Percentiles rank a stretch among this genome's conserved stretches.
Evolutionary conservation across 805 yeast genomes (phyloP).

Genomic region (Lipomyces orientalis): DNA sequence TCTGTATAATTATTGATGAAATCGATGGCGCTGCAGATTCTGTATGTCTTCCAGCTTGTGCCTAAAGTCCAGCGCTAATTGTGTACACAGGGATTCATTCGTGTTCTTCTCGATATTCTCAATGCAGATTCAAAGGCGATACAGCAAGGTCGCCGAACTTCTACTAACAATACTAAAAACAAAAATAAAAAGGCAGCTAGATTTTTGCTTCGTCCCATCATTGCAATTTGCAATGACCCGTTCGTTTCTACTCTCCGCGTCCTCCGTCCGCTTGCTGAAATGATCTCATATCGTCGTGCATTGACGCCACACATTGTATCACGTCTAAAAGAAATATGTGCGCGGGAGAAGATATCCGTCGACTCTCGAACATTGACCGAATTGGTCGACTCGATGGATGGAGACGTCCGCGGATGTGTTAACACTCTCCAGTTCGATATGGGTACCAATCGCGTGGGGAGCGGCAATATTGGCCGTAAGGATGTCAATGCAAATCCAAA

Average conservation of each 20-base stretch:
- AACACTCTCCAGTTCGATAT: constrained; percentile 76
- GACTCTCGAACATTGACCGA: constrained; percentile 62
- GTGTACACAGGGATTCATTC: constrained; percentile 51
- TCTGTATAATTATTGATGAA: constrained; percentile 86
- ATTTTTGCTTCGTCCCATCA: constrained; percentile 77
- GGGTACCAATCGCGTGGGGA: constrained; percentile 20
- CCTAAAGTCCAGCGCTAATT: background rate
- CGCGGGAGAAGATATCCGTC: constrained; percentile 57
- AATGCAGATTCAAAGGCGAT: constrained; percentile 63
- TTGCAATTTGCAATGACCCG: constrained; percentile 89
- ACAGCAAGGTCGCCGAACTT: constrained; percentile 41
- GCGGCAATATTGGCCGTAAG: constrained; percentile 48
- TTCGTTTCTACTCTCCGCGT: constrained; percentile 77
- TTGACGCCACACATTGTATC: constrained; percentile 53
- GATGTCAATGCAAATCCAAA: constrained; percentile 74
- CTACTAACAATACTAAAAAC: constrained; percentile 29
- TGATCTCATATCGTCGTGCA: constrained; percentile 69
- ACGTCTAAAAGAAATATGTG: constrained; percentile 59
- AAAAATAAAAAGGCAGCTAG: constrained; percentile 48
- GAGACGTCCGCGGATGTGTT: constrained; percentile 84
- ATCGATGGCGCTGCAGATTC: constrained; percentile 77
- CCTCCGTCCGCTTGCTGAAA: constrained; percentile 74
- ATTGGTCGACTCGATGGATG: constrained; percentile 71
- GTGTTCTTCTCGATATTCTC: constrained; percentile 61
- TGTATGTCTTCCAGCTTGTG: constrained; percentile 25